Percentiles rank a stretch among this genome's conserved stretches.
phyloP scores from a whole-genome alignment of 2,329 filamentous ascomycete genomes.

The Aspergillus hortae region DNA sequence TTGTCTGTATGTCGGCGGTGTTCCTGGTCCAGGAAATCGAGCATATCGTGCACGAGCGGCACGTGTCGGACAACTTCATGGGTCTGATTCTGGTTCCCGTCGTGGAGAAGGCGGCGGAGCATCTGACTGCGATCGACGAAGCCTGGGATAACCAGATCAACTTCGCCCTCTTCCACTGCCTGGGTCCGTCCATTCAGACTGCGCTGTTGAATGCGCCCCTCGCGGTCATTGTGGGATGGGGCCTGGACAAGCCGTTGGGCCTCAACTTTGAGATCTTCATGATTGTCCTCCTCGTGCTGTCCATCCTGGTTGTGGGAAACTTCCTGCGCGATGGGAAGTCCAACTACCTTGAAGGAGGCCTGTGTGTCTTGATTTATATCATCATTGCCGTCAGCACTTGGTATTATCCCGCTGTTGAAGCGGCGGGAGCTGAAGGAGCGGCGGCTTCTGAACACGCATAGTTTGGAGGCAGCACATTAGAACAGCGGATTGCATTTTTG shows the following conservation, averaged over 20 bases:
- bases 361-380: slow-evolving; percentile 66
- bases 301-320: slow-evolving; percentile 81
- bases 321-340: slow-evolving; percentile 85
- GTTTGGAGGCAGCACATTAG: not conserved
- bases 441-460: not conserved
- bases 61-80: slow-evolving; percentile 57
- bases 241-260: slow-evolving; percentile 65
- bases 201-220: slow-evolving; percentile 83
- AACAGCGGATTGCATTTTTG: not conserved
- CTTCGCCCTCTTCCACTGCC: slow-evolving; percentile 78
- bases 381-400: slow-evolving; percentile 61
- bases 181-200: slow-evolving; percentile 85
- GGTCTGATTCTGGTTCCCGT: slow-evolving; percentile 74
- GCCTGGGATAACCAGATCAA: slow-evolving; percentile 70
- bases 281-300: slow-evolving; percentile 73
- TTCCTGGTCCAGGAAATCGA: slow-evolving; percentile 71
- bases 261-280: slow-evolving; percentile 87
- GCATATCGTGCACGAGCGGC: slow-evolving; percentile 51
- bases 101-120: slow-evolving; percentile 83
- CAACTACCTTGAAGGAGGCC: slow-evolving; percentile 82
- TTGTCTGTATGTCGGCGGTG: slow-evolving; percentile 71
- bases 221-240: slow-evolving; percentile 80
- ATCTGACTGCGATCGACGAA: slow-evolving; percentile 79
- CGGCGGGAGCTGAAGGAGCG: not conserved
- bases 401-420: slow-evolving; percentile 56